Percentiles rank a stretch among this genome's conserved stretches.
phyloP scores from a whole-genome alignment of 768 basidiomycete species.

The Tylopilus rubrobrunneus region DNA sequence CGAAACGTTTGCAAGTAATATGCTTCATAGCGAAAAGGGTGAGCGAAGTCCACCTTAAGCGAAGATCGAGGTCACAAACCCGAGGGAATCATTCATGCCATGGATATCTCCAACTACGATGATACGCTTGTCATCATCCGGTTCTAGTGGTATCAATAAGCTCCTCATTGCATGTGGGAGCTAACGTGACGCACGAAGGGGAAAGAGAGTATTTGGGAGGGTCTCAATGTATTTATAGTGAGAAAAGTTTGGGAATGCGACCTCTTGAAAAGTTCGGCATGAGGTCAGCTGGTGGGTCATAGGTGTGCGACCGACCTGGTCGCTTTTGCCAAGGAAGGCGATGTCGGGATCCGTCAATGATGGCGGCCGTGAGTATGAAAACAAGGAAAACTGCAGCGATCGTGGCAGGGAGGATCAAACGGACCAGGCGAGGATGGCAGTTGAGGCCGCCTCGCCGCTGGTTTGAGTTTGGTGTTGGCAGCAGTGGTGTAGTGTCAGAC shows the following conservation, averaged over 20 bases:
- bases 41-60: not conserved
- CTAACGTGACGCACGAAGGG: constrained; percentile 40
- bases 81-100: constrained; percentile 67
- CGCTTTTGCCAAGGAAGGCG: constrained; percentile 10
- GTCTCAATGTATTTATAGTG: constrained; percentile 41
- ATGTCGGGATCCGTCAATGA: constrained; percentile 14
- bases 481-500: constrained; percentile 12
- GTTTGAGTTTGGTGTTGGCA: not conserved
- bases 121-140: constrained; percentile 47
- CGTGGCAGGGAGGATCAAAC: constrained; percentile 28
- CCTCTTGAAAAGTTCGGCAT: not conserved
- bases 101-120: constrained; percentile 89
- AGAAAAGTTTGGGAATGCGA: constrained; percentile 50
- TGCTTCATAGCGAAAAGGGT: constrained; percentile 34
- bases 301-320: constrained; percentile 7
- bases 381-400: constrained; percentile 40
- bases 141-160: constrained; percentile 36
- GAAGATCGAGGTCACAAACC: constrained; percentile 40
- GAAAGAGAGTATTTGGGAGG: constrained; percentile 48
- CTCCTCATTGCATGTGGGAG: not conserved
- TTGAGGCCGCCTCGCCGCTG: not conserved
- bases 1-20: constrained; percentile 56
- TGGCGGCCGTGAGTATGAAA: constrained; percentile 38
- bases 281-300: not conserved
- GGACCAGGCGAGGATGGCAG: not conserved